Percentiles rank a stretch among this genome's conserved stretches.
These are phyloP conservation scores for Pseudozyma hubeiensis DNA, from an alignment of 1,284 basidiomycete species.

Conservation along the genomic window DNA sequence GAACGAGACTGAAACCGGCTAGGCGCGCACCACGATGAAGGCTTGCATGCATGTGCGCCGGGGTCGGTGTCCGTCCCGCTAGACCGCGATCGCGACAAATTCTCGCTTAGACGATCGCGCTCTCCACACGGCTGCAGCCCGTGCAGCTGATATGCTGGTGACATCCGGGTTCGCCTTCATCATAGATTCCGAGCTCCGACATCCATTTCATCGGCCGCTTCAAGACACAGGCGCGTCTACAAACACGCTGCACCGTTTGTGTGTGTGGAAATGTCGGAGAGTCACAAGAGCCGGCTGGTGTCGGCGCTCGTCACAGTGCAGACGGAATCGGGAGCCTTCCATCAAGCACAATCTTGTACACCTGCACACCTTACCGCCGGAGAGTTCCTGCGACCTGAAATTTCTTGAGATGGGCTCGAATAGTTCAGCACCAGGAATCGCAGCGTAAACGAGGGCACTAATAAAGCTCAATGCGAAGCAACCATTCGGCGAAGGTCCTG, in stretches of 20 bases:
- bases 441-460: no score
- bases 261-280: not conserved
- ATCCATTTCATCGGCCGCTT: not conserved
- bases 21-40: no score
- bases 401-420: no score
- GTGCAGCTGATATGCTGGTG: slow-evolving; percentile 8
- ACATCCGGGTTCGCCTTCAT: slow-evolving; percentile 7
- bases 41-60: no score
- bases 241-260: not conserved
- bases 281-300: not conserved
- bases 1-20: no score
- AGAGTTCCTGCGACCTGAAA: no score
- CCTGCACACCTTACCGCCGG: no score
- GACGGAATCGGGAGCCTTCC: not conserved
- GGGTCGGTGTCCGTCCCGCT: no score
- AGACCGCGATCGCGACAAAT: slow-evolving; percentile 22
- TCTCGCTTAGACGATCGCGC: slow-evolving; percentile 8
- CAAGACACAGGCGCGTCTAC: not conserved
- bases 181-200: not conserved
- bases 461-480: no score
- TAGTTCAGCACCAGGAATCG: no score
- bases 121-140: slow-evolving; percentile 7
- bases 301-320: slow-evolving; percentile 2
- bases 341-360: no score
- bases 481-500: no score